Evolutionary conservation across 208 protist genomes (phyloP).

Genomic region (Leishmania arabica): DNA sequence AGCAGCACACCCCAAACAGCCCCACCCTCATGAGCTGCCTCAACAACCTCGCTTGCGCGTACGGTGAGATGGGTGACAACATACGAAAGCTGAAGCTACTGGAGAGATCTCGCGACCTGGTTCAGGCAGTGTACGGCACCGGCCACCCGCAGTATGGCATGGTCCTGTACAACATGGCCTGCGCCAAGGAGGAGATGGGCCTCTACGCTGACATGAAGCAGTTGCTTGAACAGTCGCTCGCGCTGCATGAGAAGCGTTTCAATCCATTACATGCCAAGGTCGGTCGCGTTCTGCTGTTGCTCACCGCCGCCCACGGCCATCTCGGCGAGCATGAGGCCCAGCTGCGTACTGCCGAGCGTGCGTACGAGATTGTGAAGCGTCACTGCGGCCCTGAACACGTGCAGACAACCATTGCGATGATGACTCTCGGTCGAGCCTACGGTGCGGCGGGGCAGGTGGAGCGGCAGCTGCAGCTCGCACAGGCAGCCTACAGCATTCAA

Average conservation of each 20-base stretch:
- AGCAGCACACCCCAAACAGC: constrained; percentile 54
- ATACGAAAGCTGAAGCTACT: constrained; percentile 76
- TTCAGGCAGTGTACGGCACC: constrained; percentile 59
- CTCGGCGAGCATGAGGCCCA: constrained; percentile 64
- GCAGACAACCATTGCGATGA: constrained; percentile 76
- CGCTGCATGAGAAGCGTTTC: constrained; percentile 72
- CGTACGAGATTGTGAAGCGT: constrained; percentile 67
- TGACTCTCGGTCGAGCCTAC: constrained; percentile 70
- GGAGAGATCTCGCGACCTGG: constrained; percentile 62
- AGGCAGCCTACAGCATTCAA: constrained; percentile 72
- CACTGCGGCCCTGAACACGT: constrained; percentile 83
- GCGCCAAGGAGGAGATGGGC: constrained; percentile 79
- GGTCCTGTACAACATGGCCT: constrained; percentile 87
- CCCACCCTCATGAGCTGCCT: constrained; percentile 80
- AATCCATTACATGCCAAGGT: constrained; percentile 77
- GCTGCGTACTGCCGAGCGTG: constrained; percentile 60
- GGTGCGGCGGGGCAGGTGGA: constrained; percentile 55
- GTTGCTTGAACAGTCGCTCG: constrained; percentile 62
- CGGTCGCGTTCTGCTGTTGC: constrained; percentile 74
- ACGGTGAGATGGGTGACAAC: constrained; percentile 81
- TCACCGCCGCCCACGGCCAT: constrained; percentile 71
- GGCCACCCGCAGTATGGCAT: constrained; percentile 89
- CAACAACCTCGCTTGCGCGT: constrained; percentile 89
- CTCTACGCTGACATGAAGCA: constrained; percentile 73
- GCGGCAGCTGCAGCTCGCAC: constrained; percentile 63